phyloP scores from a whole-genome alignment of 371 early-diverging fungal genomes.

The Lichtheimia ornata region DNA sequence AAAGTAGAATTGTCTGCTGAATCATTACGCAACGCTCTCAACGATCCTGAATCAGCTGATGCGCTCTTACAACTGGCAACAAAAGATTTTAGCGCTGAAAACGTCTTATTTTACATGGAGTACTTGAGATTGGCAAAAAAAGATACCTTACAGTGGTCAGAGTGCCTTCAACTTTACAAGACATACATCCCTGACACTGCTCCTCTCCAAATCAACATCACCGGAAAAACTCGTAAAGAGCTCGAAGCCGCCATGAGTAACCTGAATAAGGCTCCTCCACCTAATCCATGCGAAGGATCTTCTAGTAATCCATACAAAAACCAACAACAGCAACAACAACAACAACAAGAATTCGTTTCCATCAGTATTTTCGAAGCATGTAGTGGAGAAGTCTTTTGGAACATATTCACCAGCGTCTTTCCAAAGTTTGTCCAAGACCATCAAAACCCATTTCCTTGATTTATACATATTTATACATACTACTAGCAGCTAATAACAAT shows the following conservation, averaged over 20 bases:
- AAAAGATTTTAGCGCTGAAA: constrained; percentile 45
- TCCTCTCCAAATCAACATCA: constrained; percentile 37
- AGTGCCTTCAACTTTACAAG: constrained; percentile 32
- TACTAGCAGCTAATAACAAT: too few relatives aligned
- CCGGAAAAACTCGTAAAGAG: constrained; percentile 20
- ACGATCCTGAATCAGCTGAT: constrained; percentile 17
- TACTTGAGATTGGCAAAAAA: constrained; percentile 19
- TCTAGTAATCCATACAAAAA: not conserved
- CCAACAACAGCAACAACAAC: not conserved
- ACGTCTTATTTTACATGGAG: constrained; percentile 35
- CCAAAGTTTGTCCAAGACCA: constrained; percentile 20
- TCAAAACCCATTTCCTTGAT: too few relatives aligned
- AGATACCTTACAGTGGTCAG: not conserved
- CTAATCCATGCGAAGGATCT: not conserved
- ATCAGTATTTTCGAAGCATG: constrained; percentile 26
- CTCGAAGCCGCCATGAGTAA: constrained; percentile 1
- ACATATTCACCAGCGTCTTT: constrained; percentile 43
- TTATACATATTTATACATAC: too few relatives aligned
- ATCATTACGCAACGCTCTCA: constrained; percentile 21
- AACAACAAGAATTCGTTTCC: not conserved
- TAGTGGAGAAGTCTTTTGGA: constrained; percentile 43
- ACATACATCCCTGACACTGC: constrained; percentile 31
- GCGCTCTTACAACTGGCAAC: constrained; percentile 32
- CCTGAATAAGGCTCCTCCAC: too few relatives aligned
- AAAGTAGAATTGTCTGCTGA: not conserved